These are phyloP conservation scores for Cercospora zeina DNA, from an alignment of 2,329 filamentous ascomycete genomes.

Conservation along the genomic window DNA sequence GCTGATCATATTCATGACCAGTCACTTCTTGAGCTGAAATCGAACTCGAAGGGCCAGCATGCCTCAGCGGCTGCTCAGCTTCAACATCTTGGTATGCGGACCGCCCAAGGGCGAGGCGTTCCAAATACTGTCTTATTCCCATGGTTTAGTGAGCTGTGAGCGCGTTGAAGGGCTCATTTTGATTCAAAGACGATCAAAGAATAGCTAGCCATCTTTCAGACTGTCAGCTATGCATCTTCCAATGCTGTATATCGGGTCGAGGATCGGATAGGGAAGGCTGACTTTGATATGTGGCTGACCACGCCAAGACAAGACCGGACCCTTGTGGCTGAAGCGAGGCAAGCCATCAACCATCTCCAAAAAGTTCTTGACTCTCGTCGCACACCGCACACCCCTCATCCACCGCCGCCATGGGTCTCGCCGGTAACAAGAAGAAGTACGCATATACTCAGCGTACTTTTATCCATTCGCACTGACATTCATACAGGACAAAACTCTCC, in stretches of 20 bases:
- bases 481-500: constrained; percentile 68
- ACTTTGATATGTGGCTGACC: background rate
- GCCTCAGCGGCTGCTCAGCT: constrained; percentile 45
- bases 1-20: constrained; percentile 38
- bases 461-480: constrained; percentile 30
- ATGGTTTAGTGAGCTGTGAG: constrained; percentile 24
- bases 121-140: constrained; percentile 38
- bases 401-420: constrained; percentile 62
- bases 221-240: background rate
- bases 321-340: background rate
- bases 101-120: constrained; percentile 40
- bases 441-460: background rate
- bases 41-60: constrained; percentile 27
- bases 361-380: constrained; percentile 13
- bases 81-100: constrained; percentile 48
- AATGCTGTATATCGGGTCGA: background rate
- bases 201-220: background rate
- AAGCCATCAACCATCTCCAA: background rate
- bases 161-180: background rate
- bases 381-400: background rate
- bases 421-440: constrained; percentile 47
- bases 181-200: background rate
- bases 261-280: background rate
- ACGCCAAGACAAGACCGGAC: constrained; percentile 6
- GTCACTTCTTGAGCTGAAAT: background rate